Percentiles rank a stretch among this genome's conserved stretches.
phyloP scores from a whole-genome alignment of 2,329 filamentous ascomycete species.

The Talaromyces islandicus region DNA sequence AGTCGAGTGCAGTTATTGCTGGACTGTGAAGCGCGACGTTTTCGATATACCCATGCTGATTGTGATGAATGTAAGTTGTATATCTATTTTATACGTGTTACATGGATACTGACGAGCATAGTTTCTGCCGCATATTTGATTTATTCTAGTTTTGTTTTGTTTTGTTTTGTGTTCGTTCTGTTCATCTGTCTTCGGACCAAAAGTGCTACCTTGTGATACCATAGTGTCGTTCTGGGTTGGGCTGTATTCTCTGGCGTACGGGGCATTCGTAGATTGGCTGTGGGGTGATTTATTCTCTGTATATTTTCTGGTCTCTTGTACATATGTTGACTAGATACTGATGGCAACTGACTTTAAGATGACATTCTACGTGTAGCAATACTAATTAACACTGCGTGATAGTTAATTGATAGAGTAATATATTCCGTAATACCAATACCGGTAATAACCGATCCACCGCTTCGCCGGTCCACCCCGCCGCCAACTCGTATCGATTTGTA shows the following conservation, averaged over 20 bases:
- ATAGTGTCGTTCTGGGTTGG: not conserved
- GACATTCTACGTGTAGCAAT: not conserved
- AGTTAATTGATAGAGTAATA: no score
- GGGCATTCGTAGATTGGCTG: not conserved
- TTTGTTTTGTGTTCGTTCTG: not conserved
- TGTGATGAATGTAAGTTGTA: constrained; percentile 85
- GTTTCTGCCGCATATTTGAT: constrained; percentile 44
- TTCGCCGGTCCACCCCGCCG: not conserved
- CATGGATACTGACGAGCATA: constrained; percentile 15
- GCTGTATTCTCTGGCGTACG: not conserved
- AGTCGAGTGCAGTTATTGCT: constrained; percentile 92
- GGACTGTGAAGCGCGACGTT: constrained; percentile 92
- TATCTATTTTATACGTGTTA: not conserved
- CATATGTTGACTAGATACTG: not conserved
- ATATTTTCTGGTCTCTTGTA: not conserved
- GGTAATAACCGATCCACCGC: not conserved
- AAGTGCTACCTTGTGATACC: constrained; percentile 3
- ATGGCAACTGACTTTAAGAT: not conserved
- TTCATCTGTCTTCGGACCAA: not conserved
- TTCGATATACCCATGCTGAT: constrained; percentile 99
- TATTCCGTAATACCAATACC: not conserved
- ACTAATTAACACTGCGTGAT: not conserved
- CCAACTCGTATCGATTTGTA: not conserved
- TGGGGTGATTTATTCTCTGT: not conserved
- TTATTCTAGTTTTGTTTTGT: not conserved